These are phyloP conservation scores for Cladosporium cucumerinum DNA, from an alignment of 2,329 filamentous ascomycete species.

Conservation along the genomic window DNA sequence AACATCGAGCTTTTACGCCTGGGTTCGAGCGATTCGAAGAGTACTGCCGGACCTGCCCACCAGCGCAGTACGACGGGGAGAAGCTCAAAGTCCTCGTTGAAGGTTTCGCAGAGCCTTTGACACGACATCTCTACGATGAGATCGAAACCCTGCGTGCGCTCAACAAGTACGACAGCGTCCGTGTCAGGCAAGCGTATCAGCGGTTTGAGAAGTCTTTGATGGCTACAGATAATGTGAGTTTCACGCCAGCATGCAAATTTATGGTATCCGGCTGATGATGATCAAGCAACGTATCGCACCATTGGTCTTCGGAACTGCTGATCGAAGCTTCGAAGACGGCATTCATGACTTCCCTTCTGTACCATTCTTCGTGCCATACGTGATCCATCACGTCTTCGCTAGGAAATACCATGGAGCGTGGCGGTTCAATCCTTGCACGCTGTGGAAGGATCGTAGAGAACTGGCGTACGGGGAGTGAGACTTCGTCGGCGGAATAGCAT, in stretches of 20 bases:
- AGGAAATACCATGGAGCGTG: slow-evolving; percentile 33
- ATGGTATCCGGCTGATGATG: background rate
- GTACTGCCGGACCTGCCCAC: slow-evolving; percentile 26
- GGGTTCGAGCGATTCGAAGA: slow-evolving; percentile 29
- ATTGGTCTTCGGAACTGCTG: slow-evolving; percentile 37
- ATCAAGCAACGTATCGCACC: slow-evolving; percentile 34
- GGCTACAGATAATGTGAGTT: slow-evolving; percentile 32
- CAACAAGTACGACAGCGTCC: slow-evolving; percentile 23
- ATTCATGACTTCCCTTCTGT: slow-evolving; percentile 34
- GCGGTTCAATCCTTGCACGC: slow-evolving; percentile 37
- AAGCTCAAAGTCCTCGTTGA: slow-evolving; percentile 25
- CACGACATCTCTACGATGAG: slow-evolving; percentile 28
- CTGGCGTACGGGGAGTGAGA: slow-evolving; percentile 19
- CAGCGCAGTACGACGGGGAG: slow-evolving; percentile 25
- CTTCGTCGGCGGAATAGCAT: background rate
- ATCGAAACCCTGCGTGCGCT: slow-evolving; percentile 26
- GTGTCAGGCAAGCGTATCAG: slow-evolving; percentile 27
- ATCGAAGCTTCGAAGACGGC: slow-evolving; percentile 35
- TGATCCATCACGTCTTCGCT: slow-evolving; percentile 35
- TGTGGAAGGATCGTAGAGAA: slow-evolving; percentile 32
- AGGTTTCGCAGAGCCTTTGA: slow-evolving; percentile 27
- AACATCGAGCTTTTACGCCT: slow-evolving; percentile 32
- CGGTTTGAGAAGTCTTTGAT: slow-evolving; percentile 31
- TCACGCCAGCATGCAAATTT: background rate
- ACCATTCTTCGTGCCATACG: slow-evolving; percentile 37